Evolutionary conservation across 345 rosid species (phyloP).

Genomic region (Cardamine occulta): DNA sequence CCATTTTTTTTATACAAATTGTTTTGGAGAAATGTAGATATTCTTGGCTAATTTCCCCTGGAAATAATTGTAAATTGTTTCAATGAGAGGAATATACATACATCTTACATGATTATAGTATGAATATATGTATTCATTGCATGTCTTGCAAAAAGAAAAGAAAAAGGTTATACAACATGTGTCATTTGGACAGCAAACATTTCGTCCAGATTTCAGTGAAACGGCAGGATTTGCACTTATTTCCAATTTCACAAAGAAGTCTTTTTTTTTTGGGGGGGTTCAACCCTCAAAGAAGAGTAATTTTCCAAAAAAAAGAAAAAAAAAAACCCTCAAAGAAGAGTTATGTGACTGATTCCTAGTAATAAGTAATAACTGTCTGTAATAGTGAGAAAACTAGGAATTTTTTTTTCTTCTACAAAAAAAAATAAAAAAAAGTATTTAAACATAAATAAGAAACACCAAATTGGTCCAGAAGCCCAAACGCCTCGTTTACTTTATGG

Average conservation of each 20-base stretch:
- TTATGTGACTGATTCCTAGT: neutral
- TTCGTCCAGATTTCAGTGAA: neutral
- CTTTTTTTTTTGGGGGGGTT: neutral
- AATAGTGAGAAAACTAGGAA: neutral
- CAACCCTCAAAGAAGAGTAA: no score
- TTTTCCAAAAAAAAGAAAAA: no score
- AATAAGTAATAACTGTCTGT: neutral
- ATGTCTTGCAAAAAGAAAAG: neutral
- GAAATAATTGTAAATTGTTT: slow-evolving; percentile 35
- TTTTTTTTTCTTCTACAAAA: neutral
- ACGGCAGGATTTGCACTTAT: slow-evolving; percentile 1
- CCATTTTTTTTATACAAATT: neutral
- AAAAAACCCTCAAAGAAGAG: neutral
- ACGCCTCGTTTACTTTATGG: no score
- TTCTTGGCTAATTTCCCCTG: slow-evolving; percentile 20
- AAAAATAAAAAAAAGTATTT: neutral
- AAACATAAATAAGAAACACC: neutral
- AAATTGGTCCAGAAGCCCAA: slow-evolving; percentile 11
- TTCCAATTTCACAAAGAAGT: neutral
- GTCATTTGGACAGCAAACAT: neutral
- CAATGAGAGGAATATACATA: slow-evolving; percentile 26
- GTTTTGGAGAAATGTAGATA: neutral
- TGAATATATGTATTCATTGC: neutral
- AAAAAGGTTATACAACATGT: neutral
- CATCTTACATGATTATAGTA: neutral